These are phyloP conservation scores for Colletotrichum tofieldiae DNA, from an alignment of 2,329 filamentous ascomycete species.

Conservation along the genomic window DNA sequence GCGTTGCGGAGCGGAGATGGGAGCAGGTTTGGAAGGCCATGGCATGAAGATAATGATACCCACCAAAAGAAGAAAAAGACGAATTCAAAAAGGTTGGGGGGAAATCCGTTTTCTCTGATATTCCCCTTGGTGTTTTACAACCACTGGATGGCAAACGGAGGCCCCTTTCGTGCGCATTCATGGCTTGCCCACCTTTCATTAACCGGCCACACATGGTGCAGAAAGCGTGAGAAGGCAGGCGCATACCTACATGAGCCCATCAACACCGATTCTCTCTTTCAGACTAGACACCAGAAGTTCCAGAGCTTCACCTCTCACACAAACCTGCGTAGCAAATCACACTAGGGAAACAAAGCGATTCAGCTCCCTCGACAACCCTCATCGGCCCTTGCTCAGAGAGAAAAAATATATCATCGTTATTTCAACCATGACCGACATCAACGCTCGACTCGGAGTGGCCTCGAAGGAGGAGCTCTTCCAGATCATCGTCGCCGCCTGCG, in stretches of 20 bases:
- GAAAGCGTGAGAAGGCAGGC: slow-evolving; percentile 21
- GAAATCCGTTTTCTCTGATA: neutral
- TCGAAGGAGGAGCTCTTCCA: slow-evolving; percentile 29
- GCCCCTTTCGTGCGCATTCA: slow-evolving; percentile 21
- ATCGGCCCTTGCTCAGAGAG: neutral
- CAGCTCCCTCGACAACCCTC: neutral
- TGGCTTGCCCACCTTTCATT: neutral
- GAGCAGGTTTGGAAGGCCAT: slow-evolving; percentile 63
- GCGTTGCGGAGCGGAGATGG: slow-evolving; percentile 76
- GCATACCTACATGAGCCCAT: slow-evolving; percentile 26
- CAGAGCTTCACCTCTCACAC: neutral
- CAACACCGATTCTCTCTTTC: slow-evolving; percentile 10
- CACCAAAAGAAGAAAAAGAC: slow-evolving; percentile 33
- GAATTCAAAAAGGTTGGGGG: slow-evolving; percentile 2
- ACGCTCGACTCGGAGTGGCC: slow-evolving; percentile 6
- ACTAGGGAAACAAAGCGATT: neutral
- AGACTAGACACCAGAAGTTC: neutral
- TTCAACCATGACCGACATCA: slow-evolving; percentile 2
- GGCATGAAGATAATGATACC: slow-evolving; percentile 53
- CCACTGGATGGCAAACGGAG: slow-evolving; percentile 2
- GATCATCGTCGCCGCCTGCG: slow-evolving; percentile 14
- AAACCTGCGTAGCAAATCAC: neutral
- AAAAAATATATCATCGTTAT: neutral
- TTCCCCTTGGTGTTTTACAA: neutral
- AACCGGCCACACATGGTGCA: slow-evolving; percentile 10